Evolutionary conservation across 768 basidiomycete species (phyloP).

Genomic region (Agaricus blazei): DNA sequence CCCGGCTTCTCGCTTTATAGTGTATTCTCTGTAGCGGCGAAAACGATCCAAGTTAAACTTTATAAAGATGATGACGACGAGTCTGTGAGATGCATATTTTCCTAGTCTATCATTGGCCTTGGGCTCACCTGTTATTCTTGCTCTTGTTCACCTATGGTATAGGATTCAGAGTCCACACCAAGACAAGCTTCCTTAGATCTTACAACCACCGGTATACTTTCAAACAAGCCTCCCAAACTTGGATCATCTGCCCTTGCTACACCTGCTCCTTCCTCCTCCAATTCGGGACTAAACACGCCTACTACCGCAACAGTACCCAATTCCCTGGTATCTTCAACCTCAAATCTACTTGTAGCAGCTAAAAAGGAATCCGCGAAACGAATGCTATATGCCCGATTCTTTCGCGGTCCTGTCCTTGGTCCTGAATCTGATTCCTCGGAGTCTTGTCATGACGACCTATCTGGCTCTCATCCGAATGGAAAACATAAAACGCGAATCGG

Average conservation of each 20-base stretch:
- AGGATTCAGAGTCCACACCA: conserved; percentile 9
- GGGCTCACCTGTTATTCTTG: no score
- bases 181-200: conserved; percentile 35
- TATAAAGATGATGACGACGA: conserved; percentile 21
- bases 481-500: conserved; percentile 16
- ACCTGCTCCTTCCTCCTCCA: conserved; percentile 13
- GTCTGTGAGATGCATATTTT: not conserved
- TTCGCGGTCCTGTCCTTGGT: conserved; percentile 67
- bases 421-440: conserved; percentile 27
- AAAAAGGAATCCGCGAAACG: conserved; percentile 76
- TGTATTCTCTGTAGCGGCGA: conserved; percentile 77
- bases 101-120: not conserved
- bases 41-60: conserved; percentile 72
- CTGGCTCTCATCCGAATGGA: not conserved
- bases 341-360: conserved; percentile 50
- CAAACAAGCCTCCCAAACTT: conserved; percentile 55
- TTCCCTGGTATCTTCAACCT: conserved; percentile 4
- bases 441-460: not conserved
- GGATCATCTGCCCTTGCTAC: conserved; percentile 40
- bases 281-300: conserved; percentile 39
- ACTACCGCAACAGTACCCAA: conserved; percentile 15
- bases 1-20: conserved; percentile 30
- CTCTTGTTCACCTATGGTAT: no score
- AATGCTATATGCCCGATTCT: conserved; percentile 76
- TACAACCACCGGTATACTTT: conserved; percentile 73